phyloP scores from a whole-genome alignment of 768 basidiomycete species.

The Suillus bovinus region DNA sequence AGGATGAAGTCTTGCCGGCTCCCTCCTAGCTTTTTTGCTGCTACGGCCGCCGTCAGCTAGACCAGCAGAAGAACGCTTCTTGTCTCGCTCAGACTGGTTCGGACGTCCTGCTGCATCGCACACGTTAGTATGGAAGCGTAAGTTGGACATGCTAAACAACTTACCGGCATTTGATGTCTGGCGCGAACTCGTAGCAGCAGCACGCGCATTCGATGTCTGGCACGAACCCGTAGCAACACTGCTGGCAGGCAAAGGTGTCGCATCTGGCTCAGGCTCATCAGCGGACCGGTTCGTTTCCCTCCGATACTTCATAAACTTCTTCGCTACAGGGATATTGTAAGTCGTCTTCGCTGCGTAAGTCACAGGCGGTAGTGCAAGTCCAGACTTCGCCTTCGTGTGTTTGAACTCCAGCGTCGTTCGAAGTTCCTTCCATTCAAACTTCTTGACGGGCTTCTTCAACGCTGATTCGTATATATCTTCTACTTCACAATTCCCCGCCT shows the following conservation, averaged over 20 bases:
- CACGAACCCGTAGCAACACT: not conserved
- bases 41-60: too few species aligned
- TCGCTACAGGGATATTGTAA: not conserved
- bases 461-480: too few species aligned
- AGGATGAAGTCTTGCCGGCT: not conserved
- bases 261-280: not conserved
- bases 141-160: not conserved
- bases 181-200: too few species aligned
- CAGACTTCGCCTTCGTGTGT: not conserved
- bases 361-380: not conserved
- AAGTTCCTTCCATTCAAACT: not conserved
- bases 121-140: not conserved
- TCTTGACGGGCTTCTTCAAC: not conserved
- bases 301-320: not conserved
- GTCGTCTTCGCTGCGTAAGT: not conserved
- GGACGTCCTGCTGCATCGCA: not conserved
- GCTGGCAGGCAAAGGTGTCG: not conserved
- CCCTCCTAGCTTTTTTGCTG: too few species aligned
- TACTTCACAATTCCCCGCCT: too few species aligned
- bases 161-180: too few species aligned
- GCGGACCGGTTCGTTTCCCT: not conserved
- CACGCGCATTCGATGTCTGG: not conserved
- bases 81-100: not conserved
- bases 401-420: conserved; percentile 3
- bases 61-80: too few species aligned